Evolutionary conservation across 257 asterid genomes (phyloP).

Genomic region (Scutellaria baicalensis): DNA sequence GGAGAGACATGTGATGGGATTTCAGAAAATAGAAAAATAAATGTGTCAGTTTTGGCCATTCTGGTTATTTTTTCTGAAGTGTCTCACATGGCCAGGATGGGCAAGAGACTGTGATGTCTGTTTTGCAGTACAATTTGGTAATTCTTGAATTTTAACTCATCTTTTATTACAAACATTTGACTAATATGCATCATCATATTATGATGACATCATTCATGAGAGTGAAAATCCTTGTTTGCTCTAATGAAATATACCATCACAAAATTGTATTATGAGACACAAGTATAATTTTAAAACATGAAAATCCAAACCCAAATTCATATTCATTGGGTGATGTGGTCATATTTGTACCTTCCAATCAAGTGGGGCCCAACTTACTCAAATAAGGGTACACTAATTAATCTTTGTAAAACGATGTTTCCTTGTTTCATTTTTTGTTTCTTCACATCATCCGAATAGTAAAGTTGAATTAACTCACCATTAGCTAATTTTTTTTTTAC

Average conservation of each 20-base stretch:
- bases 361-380: background rate
- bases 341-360: background rate
- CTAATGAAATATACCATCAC: too few relatives aligned
- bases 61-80: slow-evolving; percentile 12
- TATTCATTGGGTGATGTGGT: background rate
- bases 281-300: too few relatives aligned
- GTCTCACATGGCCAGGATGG: slow-evolving; percentile 61
- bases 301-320: background rate
- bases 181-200: too few relatives aligned
- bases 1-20: slow-evolving; percentile 14
- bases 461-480: too few relatives aligned
- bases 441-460: too few relatives aligned
- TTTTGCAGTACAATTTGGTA: slow-evolving; percentile 16
- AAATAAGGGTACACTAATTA: background rate
- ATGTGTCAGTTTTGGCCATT: background rate
- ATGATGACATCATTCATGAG: too few relatives aligned
- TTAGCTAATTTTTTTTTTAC: too few relatives aligned
- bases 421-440: too few relatives aligned
- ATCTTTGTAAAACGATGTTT: too few relatives aligned
- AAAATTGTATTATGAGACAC: too few relatives aligned
- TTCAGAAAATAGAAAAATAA: background rate
- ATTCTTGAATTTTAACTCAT: background rate
- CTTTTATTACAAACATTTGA: too few relatives aligned
- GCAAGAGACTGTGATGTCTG: slow-evolving; percentile 22
- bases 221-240: too few relatives aligned